These are phyloP conservation scores for Geotrichum ghanense DNA, from an alignment of 805 yeast species.

Conservation along the genomic window DNA sequence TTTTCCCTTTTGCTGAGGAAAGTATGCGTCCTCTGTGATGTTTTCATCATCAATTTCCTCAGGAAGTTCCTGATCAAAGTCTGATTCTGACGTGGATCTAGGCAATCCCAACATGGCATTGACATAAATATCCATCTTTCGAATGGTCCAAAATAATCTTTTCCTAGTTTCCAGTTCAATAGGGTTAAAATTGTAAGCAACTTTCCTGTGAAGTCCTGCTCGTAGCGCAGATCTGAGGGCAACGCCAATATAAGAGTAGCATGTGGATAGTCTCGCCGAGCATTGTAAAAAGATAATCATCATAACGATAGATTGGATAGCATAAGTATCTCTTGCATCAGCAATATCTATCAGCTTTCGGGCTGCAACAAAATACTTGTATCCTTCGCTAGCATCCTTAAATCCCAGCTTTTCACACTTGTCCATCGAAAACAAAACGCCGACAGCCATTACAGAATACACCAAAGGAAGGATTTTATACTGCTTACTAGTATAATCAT, in stretches of 20 bases:
- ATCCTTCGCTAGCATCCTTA: slow-evolving; percentile 45
- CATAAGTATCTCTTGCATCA: slow-evolving; percentile 68
- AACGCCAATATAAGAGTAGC: slow-evolving; percentile 82
- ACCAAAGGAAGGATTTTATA: slow-evolving; percentile 67
- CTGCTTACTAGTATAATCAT: slow-evolving; percentile 59
- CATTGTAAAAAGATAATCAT: slow-evolving; percentile 77
- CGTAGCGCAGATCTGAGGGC: slow-evolving; percentile 74
- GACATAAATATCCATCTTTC: slow-evolving; percentile 83
- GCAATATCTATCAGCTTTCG: slow-evolving; percentile 70
- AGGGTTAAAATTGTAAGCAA: slow-evolving; percentile 53
- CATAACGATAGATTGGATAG: slow-evolving; percentile 82
- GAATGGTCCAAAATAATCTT: slow-evolving; percentile 78
- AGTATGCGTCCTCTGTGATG: slow-evolving; percentile 55
- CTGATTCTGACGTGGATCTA: slow-evolving; percentile 60
- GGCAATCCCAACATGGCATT: slow-evolving; percentile 84
- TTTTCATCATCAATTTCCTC: slow-evolving; percentile 78
- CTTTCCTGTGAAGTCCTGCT: slow-evolving; percentile 72
- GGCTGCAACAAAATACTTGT: slow-evolving; percentile 70
- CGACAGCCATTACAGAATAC: slow-evolving; percentile 82
- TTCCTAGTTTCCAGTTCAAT: slow-evolving; percentile 76
- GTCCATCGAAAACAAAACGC: slow-evolving; percentile 47
- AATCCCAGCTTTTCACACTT: slow-evolving; percentile 35
- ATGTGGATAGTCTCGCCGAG: slow-evolving; percentile 75
- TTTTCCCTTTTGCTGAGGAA: slow-evolving; percentile 37
- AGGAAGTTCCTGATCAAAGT: slow-evolving; percentile 81